Evolutionary conservation across 176 grass and related monocot species (phyloP), one percentile per base, ranked within the genome.

Genomic region (Stipa capillata): DNA sequence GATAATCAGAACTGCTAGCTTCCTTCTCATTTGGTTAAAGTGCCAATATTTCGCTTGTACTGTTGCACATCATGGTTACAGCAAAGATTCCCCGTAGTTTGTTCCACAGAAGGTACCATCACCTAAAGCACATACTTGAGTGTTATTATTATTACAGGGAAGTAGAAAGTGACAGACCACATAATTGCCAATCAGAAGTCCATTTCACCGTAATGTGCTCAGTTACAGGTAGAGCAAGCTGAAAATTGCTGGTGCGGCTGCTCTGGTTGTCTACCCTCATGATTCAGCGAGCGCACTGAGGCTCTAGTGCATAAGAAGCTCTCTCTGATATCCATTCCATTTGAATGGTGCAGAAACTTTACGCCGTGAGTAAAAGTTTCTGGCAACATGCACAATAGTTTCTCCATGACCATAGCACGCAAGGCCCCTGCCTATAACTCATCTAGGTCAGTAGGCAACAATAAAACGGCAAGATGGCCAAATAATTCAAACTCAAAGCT

Each of bases 11-110:
- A 60, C 55, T 79, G 76, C 37, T 35, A 71, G 78, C 69, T 91
- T 84, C 77, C 85, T 88, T 89, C 83, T 29, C 51, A 58, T 84
- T 68, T 45, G 75, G 82, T 91, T 89, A 78, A 89, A 94, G 85
- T 82, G 85, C 53, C 85, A 80, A 61, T 32, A 72, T 73, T 88
- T 85, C 15, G 72, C 72, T 90, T 88, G 72, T 73, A 60, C 67
- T 32, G 43, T 48, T 70, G 67, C 67, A 70, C 78, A 88, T 86
- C 44, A 81, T 83, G 64, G 85, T 91, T 94, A 86, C 66, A 89
- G 72, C 68, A 82, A 86, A 91, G 83, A 84, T 89, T 86, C 88
- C 73, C 67, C 50, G 63, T 36, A 61, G 82, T 89, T 84, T 87
- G 82, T 87, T 87, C 86, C 75, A 73, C 69, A 73, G 81, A 83